Evolutionary conservation across 2,329 filamentous ascomycete genomes (phyloP).

Genomic region (Onygenales sp.): DNA sequence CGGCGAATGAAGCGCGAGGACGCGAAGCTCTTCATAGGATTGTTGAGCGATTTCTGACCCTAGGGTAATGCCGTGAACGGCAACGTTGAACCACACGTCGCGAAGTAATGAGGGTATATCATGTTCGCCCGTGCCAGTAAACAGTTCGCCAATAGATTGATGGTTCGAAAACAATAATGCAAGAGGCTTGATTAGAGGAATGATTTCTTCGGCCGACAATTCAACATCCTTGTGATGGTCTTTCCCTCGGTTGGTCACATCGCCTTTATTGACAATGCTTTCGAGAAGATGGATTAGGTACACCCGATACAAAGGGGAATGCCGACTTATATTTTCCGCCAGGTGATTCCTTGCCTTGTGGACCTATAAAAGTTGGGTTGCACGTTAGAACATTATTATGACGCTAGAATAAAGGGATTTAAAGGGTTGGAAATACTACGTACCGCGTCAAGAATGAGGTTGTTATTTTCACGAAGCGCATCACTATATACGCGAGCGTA

Average conservation of each 20-base stretch:
- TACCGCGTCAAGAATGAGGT: conserved; percentile 61
- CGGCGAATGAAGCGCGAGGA: conserved; percentile 78
- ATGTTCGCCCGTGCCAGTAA: conserved; percentile 24
- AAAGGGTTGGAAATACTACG: conserved; percentile 21
- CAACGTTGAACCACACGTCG: conserved; percentile 97
- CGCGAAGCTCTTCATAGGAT: conserved; percentile 65
- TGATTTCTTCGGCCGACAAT: conserved; percentile 76
- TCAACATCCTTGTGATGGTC: conserved; percentile 70
- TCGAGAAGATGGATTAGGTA: conserved; percentile 80
- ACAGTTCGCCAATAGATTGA: conserved; percentile 14
- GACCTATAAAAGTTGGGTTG: conserved; percentile 39
- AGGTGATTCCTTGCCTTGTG: conserved; percentile 72
- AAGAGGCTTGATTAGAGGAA: conserved; percentile 77
- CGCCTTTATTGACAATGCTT: conserved; percentile 80
- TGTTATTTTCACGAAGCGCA: conserved; percentile 60
- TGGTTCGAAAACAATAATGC: conserved; percentile 63
- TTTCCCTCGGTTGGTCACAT: conserved; percentile 65
- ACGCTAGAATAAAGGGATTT: no score
- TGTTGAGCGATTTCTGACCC: conserved; percentile 63
- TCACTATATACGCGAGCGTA: conserved; percentile 68
- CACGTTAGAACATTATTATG: background rate
- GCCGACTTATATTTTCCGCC: conserved; percentile 55
- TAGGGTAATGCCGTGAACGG: conserved; percentile 80
- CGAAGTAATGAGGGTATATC: conserved; percentile 67
- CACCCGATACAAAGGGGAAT: conserved; percentile 68